Evolutionary conservation across 176 grass and related monocot species (phyloP).

Genomic region (Stipa capillata): DNA sequence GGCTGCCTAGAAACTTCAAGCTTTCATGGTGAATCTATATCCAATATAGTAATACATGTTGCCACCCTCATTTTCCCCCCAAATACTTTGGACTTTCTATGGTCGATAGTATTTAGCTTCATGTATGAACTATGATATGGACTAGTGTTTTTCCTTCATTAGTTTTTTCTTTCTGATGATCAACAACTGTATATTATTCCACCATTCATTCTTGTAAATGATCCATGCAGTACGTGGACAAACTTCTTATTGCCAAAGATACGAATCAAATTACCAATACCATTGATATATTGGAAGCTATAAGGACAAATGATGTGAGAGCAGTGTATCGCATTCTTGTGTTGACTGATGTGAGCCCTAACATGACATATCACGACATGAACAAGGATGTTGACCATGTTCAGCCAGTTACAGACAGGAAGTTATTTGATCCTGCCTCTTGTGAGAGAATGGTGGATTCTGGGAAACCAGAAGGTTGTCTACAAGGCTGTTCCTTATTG

Average conservation of each 20-base stretch:
- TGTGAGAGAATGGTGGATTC: conserved; percentile 57
- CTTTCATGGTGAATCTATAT: background rate
- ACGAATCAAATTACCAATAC: conserved; percentile 21
- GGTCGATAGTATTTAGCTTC: background rate
- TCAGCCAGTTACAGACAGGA: conserved; percentile 34
- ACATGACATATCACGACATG: conserved; percentile 63
- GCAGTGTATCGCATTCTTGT: conserved; percentile 64
- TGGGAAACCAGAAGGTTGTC: conserved; percentile 56
- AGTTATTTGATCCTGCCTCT: conserved; percentile 57
- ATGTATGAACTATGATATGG: background rate
- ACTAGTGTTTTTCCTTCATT: background rate
- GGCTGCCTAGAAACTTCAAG: background rate
- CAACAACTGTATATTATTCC: background rate
- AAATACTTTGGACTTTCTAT: background rate
- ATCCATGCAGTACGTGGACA: conserved; percentile 84
- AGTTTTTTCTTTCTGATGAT: background rate
- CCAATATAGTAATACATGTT: background rate
- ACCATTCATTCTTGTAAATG: conserved; percentile 12
- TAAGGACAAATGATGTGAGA: conserved; percentile 69
- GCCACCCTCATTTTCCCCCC: background rate
- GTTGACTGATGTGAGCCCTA: conserved; percentile 39
- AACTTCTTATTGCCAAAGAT: conserved; percentile 63
- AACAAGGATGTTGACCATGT: conserved; percentile 39
- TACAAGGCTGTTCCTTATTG: conserved; percentile 76
- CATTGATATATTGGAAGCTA: conserved; percentile 65